These are phyloP conservation scores for Uromyces viciae-fabae DNA, from an alignment of 1,284 basidiomycete species.

Conservation along the genomic window DNA sequence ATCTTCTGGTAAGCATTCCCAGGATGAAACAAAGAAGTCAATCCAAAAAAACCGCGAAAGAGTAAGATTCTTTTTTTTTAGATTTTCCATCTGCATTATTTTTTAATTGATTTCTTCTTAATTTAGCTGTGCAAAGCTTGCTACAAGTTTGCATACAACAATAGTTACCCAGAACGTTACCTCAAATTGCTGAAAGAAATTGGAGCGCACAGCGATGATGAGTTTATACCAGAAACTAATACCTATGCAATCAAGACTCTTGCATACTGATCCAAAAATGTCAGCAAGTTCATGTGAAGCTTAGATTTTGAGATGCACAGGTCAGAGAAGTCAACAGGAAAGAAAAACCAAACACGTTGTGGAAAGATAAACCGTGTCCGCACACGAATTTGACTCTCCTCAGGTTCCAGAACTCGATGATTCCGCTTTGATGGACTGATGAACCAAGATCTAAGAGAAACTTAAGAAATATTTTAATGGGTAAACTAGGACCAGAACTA, in stretches of 20 bases:
- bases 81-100: not conserved
- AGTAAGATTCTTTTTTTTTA: constrained; percentile 4
- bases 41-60: not conserved
- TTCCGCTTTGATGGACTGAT: no score
- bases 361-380: no score
- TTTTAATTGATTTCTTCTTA: not conserved
- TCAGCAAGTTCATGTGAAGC: not conserved
- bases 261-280: not conserved
- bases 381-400: no score
- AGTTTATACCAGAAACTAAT: not conserved
- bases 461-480: no score
- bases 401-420: no score
- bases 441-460: no score
- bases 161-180: constrained; percentile 15
- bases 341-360: no score
- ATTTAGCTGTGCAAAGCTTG: not conserved
- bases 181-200: not conserved
- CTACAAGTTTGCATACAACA: not conserved
- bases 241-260: constrained; percentile 17
- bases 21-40: not conserved
- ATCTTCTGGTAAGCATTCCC: not conserved
- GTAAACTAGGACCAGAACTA: no score
- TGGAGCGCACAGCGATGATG: constrained; percentile 17
- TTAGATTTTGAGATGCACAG: constrained; percentile 15
- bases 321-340: no score